phyloP scores from a whole-genome alignment of 805 yeast genomes.

The Kluyveromyces lactis region DNA sequence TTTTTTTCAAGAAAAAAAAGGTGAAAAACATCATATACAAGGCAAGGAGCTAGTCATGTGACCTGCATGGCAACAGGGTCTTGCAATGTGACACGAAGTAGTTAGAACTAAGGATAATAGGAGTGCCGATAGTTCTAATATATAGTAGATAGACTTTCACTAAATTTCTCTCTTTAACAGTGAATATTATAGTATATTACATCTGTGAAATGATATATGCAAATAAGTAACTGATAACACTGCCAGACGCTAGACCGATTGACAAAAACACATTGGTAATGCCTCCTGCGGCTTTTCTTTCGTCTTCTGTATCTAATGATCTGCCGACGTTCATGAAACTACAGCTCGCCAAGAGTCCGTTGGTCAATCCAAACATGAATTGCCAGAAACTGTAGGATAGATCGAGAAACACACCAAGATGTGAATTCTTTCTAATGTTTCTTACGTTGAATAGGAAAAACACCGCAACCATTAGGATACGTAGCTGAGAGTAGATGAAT shows the following conservation, averaged over 20 bases:
- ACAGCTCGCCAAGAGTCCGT: slow-evolving; percentile 77
- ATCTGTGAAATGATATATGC: slow-evolving; percentile 29
- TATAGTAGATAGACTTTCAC: no score
- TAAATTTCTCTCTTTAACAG: no score
- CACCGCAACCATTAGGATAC: slow-evolving; percentile 60
- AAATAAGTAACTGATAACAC: slow-evolving; percentile 62
- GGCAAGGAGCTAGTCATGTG: no score
- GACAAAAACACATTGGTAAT: slow-evolving; percentile 76
- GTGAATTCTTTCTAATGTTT: slow-evolving; percentile 30
- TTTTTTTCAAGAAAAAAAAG: background rate
- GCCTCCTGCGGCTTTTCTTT: slow-evolving; percentile 91
- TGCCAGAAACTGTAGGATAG: slow-evolving; percentile 60
- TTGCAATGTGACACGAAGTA: no score
- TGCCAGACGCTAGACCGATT: slow-evolving; percentile 71
- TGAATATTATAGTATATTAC: no score
- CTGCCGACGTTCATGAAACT: slow-evolving; percentile 70
- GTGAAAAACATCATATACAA: no score
- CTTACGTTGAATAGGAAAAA: slow-evolving; percentile 61
- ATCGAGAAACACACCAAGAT: slow-evolving; percentile 42
- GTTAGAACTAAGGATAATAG: no score
- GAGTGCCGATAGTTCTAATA: no score
- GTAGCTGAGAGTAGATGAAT: slow-evolving; percentile 44
- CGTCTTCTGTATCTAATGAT: slow-evolving; percentile 50
- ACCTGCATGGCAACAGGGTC: no score
- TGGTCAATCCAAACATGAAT: slow-evolving; percentile 73